phyloP scores from a whole-genome alignment of 225 moss, liverwort and hornwort species.

The Sphagnum contortum region DNA sequence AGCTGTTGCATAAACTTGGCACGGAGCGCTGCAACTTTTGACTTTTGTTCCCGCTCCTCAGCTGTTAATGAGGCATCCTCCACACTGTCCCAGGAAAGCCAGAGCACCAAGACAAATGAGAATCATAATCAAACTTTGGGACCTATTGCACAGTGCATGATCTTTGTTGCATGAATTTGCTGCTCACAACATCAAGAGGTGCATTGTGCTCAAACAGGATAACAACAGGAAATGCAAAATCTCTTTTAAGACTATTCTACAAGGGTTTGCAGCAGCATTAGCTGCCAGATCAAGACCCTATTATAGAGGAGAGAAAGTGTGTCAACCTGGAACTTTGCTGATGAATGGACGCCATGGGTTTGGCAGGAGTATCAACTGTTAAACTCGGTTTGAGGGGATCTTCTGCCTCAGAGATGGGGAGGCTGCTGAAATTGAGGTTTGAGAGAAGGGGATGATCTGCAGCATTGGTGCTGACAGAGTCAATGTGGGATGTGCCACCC shows the following conservation, averaged over 20 bases:
- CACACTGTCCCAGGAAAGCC: slow-evolving; percentile 18
- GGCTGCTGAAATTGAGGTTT: slow-evolving; percentile 33
- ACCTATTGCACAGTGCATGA: no score
- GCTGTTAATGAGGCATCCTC: slow-evolving; percentile 36
- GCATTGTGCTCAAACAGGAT: background rate
- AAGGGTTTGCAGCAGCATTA: no score
- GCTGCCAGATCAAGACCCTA: no score
- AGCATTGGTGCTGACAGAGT: slow-evolving; percentile 18
- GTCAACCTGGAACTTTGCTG: slow-evolving; percentile 38
- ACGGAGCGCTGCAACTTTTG: slow-evolving; percentile 46
- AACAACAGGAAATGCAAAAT: background rate
- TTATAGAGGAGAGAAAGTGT: no score
- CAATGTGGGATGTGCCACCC: slow-evolving; percentile 24
- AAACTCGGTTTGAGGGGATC: slow-evolving; percentile 29
- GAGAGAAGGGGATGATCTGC: slow-evolving; percentile 45
- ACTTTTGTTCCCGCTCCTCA: slow-evolving; percentile 52
- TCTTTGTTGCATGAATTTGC: no score
- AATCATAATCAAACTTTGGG: background rate
- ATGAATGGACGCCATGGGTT: slow-evolving; percentile 39
- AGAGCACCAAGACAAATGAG: background rate
- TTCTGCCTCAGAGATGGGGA: slow-evolving; percentile 37
- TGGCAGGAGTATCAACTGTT: slow-evolving; percentile 30
- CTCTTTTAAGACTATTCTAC: slow-evolving; percentile 5
- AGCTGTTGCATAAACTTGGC: slow-evolving; percentile 59
- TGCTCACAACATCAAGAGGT: no score